Base-by-base conservation (phyloP, 345 rosid species). In the Aquilaria malaccensis region DNA sequence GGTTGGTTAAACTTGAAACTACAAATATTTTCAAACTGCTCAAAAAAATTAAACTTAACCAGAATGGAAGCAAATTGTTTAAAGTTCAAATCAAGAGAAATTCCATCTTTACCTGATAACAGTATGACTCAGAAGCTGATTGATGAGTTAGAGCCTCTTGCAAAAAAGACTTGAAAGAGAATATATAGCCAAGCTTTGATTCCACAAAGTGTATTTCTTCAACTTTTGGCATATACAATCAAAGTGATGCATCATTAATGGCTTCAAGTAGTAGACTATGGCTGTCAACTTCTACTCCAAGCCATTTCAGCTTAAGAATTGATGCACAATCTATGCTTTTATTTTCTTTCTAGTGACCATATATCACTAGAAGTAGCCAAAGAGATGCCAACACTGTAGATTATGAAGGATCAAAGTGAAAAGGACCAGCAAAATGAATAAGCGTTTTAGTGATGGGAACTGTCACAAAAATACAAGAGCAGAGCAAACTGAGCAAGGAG, bases 101-200 rank as follows among this genome's bases (percentile, higher is more conserved):
- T 66, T 45, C 12, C 5, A 31, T 48, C 13, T 55, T 48, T 82
- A 89, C 98, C 95, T 92, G 77, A 56, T 93, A 93, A 60, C 79
- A 82, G 68, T 79, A 84, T 41, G 73, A 73, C 61, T 84, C 85
- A 13, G 57, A 78, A 64, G 71, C 52, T 12, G 94, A 79, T 57
- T 80, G 72, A 73, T 89, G 97, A 33, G 97, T 84, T 32, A 85
- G 71, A 61, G 96, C 98, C 69, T 89, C 97, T 73, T 82, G 83
- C 65, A 89, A 77, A 37, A 93, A 88, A 58, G 84, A 84, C 75
- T 87, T 85, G 3, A 61, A 66, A 53, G 80, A 67, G 79, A 89
- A 93, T 3, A 65, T 63, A 66, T 87, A 81, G 45, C 76, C 74
- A 58, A 93, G 77, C 74, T 87, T 89, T 22, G 73, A 63, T 81